Conservation (phyloP, 768 basidiomycete species). For the Boletus vermiculosoides region DNA sequence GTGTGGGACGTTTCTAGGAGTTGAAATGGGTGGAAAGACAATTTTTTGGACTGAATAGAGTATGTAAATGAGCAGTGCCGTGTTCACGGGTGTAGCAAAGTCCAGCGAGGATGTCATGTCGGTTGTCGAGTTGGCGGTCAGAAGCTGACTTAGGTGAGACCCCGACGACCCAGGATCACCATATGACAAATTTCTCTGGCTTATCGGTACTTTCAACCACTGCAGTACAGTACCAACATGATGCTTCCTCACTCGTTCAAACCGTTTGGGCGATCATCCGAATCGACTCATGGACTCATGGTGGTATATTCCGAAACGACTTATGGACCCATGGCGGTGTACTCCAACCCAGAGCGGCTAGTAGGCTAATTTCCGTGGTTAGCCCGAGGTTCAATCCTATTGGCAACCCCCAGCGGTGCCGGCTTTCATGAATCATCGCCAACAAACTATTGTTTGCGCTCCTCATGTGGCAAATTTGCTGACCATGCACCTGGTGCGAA, state of each 20-base stretch:
- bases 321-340: not conserved
- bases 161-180: not conserved
- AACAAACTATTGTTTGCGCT: not conserved
- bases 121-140: conserved; percentile 9
- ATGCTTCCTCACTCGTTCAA: too few species aligned
- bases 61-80: conserved; percentile 73
- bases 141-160: conserved; percentile 24
- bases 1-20: conserved; percentile 49
- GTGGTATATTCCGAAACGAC: not conserved
- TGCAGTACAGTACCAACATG: too few species aligned
- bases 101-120: conserved; percentile 44
- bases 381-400: not conserved
- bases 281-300: too few species aligned
- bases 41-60: conserved; percentile 74
- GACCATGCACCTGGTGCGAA: not conserved
- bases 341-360: not conserved
- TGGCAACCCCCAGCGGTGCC: not conserved
- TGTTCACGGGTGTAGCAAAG: conserved; percentile 73
- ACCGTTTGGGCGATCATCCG: too few species aligned
- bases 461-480: not conserved
- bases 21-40: conserved; percentile 63
- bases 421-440: not conserved
- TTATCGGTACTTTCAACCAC: too few species aligned
- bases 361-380: not conserved
- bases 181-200: not conserved